Conservation (phyloP, 2,329 filamentous ascomycete species). For the Curvularia eragrostidis region DNA sequence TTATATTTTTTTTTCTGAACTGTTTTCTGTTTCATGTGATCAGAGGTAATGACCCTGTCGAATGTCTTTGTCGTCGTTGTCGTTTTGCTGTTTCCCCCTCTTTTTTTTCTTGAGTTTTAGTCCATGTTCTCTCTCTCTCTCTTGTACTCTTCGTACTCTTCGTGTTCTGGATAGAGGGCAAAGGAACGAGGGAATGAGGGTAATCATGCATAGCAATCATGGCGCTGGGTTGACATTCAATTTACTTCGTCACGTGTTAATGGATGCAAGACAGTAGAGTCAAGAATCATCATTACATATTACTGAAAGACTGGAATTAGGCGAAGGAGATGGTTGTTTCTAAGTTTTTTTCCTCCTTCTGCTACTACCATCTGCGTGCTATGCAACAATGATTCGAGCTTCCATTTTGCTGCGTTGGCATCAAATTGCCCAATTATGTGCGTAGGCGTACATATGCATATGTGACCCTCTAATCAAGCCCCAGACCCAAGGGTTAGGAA, state of each 20-base stretch:
- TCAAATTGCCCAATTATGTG: neutral
- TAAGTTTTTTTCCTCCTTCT: neutral
- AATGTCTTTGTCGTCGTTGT: neutral
- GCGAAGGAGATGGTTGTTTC: neutral
- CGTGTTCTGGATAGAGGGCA: neutral
- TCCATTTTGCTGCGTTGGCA: neutral
- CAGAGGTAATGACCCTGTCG: neutral
- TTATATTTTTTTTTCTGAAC: neutral
- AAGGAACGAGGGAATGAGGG: neutral
- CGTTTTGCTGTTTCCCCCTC: neutral
- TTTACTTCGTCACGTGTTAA: neutral
- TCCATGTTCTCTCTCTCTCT: neutral
- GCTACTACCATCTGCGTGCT: neutral
- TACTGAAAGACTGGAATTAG: neutral
- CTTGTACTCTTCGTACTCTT: neutral
- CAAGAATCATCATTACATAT: neutral
- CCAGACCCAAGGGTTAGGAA: neutral
- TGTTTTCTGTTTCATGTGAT: neutral
- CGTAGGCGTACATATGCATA: neutral
- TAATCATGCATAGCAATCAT: constrained; percentile 8
- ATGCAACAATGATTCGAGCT: neutral
- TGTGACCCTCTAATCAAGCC: neutral
- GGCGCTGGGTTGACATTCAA: neutral
- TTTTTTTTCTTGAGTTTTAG: neutral
- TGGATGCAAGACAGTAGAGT: neutral